Conservation (phyloP, 257 asterid genomes). For the Solanum acaule region DNA sequence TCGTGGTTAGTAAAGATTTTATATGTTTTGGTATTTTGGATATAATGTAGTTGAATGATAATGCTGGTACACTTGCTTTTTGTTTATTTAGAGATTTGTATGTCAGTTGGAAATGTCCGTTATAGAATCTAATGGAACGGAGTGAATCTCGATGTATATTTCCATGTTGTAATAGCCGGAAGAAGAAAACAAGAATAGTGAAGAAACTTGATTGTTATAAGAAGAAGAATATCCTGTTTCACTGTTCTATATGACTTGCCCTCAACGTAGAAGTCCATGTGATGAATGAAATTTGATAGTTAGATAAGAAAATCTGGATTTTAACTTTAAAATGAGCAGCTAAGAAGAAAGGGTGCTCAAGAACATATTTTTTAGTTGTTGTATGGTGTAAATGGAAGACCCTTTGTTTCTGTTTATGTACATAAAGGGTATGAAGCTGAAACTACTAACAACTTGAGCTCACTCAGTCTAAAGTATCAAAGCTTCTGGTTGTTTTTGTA, state of each 20-base stretch:
- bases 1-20: slow-evolving; percentile 39
- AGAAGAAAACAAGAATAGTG: background rate
- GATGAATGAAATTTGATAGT: background rate
- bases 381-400: background rate
- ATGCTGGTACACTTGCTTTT: background rate
- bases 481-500: background rate
- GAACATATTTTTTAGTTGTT: background rate
- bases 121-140: background rate
- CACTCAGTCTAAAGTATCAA: background rate
- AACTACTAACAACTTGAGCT: background rate
- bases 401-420: background rate
- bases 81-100: background rate
- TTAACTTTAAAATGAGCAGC: background rate
- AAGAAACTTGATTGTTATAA: background rate
- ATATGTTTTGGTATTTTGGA: background rate
- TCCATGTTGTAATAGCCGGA: background rate
- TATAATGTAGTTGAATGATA: background rate
- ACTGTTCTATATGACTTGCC: background rate
- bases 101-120: background rate
- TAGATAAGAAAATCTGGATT: background rate
- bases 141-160: background rate
- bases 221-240: background rate
- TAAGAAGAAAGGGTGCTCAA: background rate
- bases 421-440: background rate
- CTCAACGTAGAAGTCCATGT: background rate